Evolutionary conservation across 169 alveolate species (phyloP), one percentile per base, ranked within the genome.

Genomic region (Plasmodium relictum): DNA sequence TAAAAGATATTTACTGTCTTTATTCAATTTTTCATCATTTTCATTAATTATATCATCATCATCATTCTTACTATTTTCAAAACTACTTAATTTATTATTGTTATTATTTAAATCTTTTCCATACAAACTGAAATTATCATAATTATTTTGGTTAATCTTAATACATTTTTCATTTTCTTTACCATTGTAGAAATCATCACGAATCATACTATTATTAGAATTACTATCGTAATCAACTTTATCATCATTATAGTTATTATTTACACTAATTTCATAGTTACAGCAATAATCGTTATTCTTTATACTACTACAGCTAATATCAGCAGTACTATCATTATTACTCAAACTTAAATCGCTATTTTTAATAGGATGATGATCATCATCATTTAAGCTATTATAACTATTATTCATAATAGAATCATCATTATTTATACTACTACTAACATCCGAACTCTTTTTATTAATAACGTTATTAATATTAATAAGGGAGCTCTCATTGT

Each of bases 321-420:
- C 65, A 14, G 18, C 54, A 24, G 68, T 59, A 12, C 52, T 73
- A 39, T 61, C 54, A 52, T 52, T 31, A 73, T 59, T 73, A 37
- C 26, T 16, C 7, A 9, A 7, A 59, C 86, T 73, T 20, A 22
- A 52, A 18, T 39, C 39, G 12, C 14, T 31, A 31, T 31, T 31
- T 31, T 31, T 31, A 14, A 6, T 56, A 56, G 12, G 39, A 56
- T 14, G 0, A 56, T 14, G 0, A 22, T 9, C 2, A 56, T 14
- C 5, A 56, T 56, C 20, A 56, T 56, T 56, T 16, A 56, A 14
- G 9, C 66, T 56, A 22, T 31, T 56, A 9, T 56, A 56, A 56
- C 37, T 22, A 56, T 18, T 56, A 56, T 56, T 2, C 0, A 6
- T 22, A 56, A 56, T 16, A 22, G 0, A 56, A 16, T 14, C 26